These are phyloP conservation scores for Capsicum baccatum DNA, from an alignment of 257 asterid genomes.

Conservation along the genomic window DNA sequence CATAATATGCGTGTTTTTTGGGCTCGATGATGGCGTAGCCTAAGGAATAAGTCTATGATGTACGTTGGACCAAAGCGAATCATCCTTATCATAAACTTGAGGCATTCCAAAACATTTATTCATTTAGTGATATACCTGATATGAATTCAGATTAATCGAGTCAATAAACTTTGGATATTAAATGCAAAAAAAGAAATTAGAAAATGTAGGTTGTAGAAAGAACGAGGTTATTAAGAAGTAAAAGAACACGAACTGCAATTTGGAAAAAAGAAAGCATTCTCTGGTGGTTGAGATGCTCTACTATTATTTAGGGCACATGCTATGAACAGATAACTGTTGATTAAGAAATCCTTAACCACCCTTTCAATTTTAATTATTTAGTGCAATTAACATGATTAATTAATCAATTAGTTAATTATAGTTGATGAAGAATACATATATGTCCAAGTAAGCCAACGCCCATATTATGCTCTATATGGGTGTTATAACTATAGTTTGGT, in stretches of 20 bases:
- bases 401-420: conserved; percentile 1
- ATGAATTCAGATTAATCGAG: not conserved
- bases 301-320: conserved; percentile 47
- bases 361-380: conserved; percentile 2
- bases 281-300: conserved; percentile 43
- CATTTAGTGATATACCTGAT: not conserved
- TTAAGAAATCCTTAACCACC: conserved; percentile 35
- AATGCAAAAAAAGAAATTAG: not conserved
- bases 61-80: too few species aligned
- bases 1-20: too few species aligned
- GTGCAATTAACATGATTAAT: conserved; percentile 8
- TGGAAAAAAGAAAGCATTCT: not conserved
- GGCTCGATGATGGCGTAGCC: too few species aligned
- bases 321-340: conserved; percentile 37
- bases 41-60: too few species aligned
- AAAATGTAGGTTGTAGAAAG: not conserved
- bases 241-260: not conserved
- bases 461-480: conserved; percentile 5
- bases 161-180: not conserved
- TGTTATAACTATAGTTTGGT: not conserved
- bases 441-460: conserved; percentile 17
- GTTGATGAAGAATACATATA: conserved; percentile 11
- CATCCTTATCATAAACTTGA: not conserved
- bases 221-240: not conserved
- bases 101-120: not conserved